Evolutionary conservation across 2,329 filamentous ascomycete genomes (phyloP).

Genomic region (Fusarium sp.): DNA sequence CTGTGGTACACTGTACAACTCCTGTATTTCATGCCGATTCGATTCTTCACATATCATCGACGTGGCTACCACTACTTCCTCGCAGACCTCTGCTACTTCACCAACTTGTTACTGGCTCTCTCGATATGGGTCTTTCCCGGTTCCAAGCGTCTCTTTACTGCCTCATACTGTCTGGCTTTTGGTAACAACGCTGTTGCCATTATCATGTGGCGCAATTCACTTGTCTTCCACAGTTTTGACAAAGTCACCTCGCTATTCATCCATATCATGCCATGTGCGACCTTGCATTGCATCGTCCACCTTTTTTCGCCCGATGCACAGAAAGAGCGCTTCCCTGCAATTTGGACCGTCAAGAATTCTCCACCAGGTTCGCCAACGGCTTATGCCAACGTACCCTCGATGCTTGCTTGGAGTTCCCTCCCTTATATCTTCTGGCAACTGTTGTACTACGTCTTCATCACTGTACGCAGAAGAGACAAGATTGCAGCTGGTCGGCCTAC

Average conservation of each 20-base stretch:
- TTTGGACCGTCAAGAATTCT: constrained; percentile 81
- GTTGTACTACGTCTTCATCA: constrained; percentile 93
- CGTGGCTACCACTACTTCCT: constrained; percentile 97
- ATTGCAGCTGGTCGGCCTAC: constrained; percentile 96
- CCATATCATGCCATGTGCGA: constrained; percentile 97
- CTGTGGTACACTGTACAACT: constrained; percentile 92
- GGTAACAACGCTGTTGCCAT: constrained; percentile 98
- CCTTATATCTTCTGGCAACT: constrained; percentile 96
- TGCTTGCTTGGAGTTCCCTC: constrained; percentile 94
- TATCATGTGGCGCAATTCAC: constrained; percentile 98
- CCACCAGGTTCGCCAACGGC: constrained; percentile 79
- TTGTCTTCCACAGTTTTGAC: constrained; percentile 98
- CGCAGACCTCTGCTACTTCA: constrained; percentile 97
- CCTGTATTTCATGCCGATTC: constrained; percentile 96
- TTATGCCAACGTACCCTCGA: constrained; percentile 80
- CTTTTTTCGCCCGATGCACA: constrained; percentile 76
- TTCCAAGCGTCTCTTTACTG: constrained; percentile 92
- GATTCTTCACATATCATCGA: constrained; percentile 89
- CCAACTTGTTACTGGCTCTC: constrained; percentile 86
- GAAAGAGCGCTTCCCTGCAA: constrained; percentile 80
- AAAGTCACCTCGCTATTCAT: constrained; percentile 99
- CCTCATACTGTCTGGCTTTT: constrained; percentile 90
- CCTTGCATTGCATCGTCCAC: constrained; percentile 92
- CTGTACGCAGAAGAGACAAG: constrained; percentile 92
- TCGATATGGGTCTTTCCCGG: constrained; percentile 91